Evolutionary conservation across 1,284 basidiomycete genomes (phyloP), one percentile per base, ranked within the genome.

Genomic region (Irpex lacteus): DNA sequence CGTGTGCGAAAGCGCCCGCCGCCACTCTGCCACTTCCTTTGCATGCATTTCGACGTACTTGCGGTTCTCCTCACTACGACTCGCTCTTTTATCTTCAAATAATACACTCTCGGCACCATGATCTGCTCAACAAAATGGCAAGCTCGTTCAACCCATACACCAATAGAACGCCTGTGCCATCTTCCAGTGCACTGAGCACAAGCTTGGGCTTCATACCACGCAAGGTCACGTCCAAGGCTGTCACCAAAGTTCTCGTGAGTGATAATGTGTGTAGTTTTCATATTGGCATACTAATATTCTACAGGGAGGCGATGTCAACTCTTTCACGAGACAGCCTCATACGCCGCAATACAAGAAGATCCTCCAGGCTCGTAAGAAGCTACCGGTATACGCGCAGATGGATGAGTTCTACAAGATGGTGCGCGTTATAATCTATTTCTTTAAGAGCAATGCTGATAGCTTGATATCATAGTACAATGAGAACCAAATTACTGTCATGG

Each of bases 341-440:
- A 88, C 93, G 0, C 75, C 83, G 2, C 85, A 90, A 65, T 98
- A 98, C 82, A 89, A 84, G 75, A 94, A 92, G 76, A 98, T 99
- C 63, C 77, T 98, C 9, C 86, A 90, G 70, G 80, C 85, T 49
- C 85, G 98, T 62, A 94, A 91, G 80, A 94, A 94, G 72, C 81
- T 99, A 8, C 97, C 97, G 0, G 96, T 98, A 0, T 98, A 86
- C 72, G 80, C 89, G 8, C 94, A 98, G 80, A 98, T 98, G 95
- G 85, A 91, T 66, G 91, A 96, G 65, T 98, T 98, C 76, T 87
- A 90, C 71, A 85, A 90, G 69, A 89, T 94, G 76, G 91, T n/a
- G n/a, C 92, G 75, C 78, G 88, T 83, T 18, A 44, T 50, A 26
- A 67, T 53, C 32, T 40, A 40, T 40, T 6, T 40, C 38, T 40